Evolutionary conservation across 768 basidiomycete genomes (phyloP).

Genomic region (Naematelia encephala): DNA sequence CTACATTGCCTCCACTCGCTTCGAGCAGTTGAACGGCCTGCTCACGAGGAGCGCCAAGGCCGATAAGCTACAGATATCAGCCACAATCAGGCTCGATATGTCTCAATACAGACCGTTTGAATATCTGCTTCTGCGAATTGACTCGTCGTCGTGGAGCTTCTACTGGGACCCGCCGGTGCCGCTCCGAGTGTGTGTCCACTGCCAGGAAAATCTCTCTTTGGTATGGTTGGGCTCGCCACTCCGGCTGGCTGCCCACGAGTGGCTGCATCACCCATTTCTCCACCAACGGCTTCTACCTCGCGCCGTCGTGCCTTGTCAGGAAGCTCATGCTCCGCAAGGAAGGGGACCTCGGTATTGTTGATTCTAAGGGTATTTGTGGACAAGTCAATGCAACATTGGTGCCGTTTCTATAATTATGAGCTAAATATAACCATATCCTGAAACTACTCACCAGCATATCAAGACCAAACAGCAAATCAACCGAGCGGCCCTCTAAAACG

Average conservation of each 20-base stretch:
- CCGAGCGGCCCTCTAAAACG: slow-evolving; percentile 90
- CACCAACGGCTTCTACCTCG: slow-evolving; percentile 46
- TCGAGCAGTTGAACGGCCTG: slow-evolving; percentile 71
- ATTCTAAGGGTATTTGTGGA: slow-evolving; percentile 86
- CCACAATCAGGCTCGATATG: not conserved
- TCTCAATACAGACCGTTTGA: slow-evolving; percentile 49
- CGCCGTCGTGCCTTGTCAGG: slow-evolving; percentile 65
- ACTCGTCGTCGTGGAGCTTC: slow-evolving; percentile 2
- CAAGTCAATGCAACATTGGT: slow-evolving; percentile 94
- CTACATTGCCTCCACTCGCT: slow-evolving; percentile 78
- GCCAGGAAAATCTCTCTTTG: slow-evolving; percentile 60
- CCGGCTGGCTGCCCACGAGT: slow-evolving; percentile 22
- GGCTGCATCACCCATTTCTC: slow-evolving; percentile 41
- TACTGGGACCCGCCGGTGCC: slow-evolving; percentile 6
- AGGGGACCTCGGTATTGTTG: slow-evolving; percentile 79
- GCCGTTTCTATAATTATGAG: slow-evolving; percentile 61
- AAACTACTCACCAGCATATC: slow-evolving; percentile 72
- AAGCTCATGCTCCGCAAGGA: slow-evolving; percentile 90
- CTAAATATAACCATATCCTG: not conserved
- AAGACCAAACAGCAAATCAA: slow-evolving; percentile 94
- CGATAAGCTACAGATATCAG: slow-evolving; percentile 57
- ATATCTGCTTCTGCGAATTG: slow-evolving; percentile 58
- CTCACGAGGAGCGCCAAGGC: slow-evolving; percentile 72
- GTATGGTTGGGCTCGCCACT: slow-evolving; percentile 27
- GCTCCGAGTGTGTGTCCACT: slow-evolving; percentile 63